Base-by-base conservation (phyloP, 345 rosid species). In the Jatropha curcas region DNA sequence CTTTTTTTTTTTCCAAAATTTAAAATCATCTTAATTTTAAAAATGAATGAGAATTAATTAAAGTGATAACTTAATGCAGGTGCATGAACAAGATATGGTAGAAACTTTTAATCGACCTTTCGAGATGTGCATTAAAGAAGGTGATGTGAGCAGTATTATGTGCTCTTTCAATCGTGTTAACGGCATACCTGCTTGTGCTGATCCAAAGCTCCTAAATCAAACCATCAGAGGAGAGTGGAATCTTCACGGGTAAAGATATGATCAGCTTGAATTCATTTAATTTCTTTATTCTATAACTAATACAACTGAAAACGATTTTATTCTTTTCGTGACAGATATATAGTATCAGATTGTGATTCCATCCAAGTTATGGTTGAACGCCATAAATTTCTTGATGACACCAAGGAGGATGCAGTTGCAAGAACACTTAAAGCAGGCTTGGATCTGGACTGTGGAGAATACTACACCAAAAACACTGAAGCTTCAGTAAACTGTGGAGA, bases 381-480 rank as follows among this genome's bases (percentile, higher is more conserved):
- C 16, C 85, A 88, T 34, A 79, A 77, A 73, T 86, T 77, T 76
- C 85, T 83, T 31, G 20, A 58, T 34, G 86, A 84, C 66, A 78
- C 89, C 20, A 52, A 53, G 0, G 96, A 87, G 71, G 92, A 88
- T 2, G 94, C 92, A 0, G 92, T 82, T 39, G 82, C 94, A 22
- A 65, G 73, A 33, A 35, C 85, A 9, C 70, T 89, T 16, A 87
- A 78, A 84, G 97, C 92, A 77, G 97, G 91, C 35, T 74, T 89
- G 80, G 89, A 91, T 80, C 80, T 91, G 84, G 90, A 91, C 43
- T 91, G 94, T 70, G 92, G 97, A 68, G 74, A 8, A 7, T 84
- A 33, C 63, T 83, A 84, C 66, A 69, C 88, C 1, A 35, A 75
- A 4, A 59, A 67, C 70, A 67, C 82, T 12, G 74, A 68, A 59